Conservation (phyloP, 2,329 filamentous ascomycete species). For the Pestalotiopsis sp. region DNA sequence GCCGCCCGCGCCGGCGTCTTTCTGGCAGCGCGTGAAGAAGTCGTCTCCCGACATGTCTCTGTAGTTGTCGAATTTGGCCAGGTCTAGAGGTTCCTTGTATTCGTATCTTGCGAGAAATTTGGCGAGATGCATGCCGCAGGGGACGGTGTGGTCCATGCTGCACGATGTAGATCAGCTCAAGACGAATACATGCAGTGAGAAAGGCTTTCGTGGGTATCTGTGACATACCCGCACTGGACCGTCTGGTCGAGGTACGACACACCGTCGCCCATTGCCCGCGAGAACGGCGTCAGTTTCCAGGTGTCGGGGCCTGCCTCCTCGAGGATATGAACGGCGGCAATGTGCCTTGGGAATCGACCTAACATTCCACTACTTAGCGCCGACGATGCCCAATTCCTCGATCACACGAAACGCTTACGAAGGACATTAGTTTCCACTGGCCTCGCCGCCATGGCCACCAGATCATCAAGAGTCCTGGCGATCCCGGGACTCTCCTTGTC, state of each 20-base stretch:
- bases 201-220: no score
- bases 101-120: conserved; percentile 25
- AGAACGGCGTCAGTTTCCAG: conserved; percentile 28
- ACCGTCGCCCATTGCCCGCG: conserved; percentile 25
- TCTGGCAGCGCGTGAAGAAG: conserved; percentile 25
- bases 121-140: conserved; percentile 19
- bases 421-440: conserved; percentile 24
- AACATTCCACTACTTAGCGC: background rate
- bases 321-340: conserved; percentile 25
- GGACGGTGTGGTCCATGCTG: conserved; percentile 20
- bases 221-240: conserved; percentile 19
- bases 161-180: background rate
- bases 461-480: conserved; percentile 20
- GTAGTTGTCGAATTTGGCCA: conserved; percentile 21
- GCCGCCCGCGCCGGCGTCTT: conserved; percentile 20
- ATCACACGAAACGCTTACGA: conserved; percentile 16
- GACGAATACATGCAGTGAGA: background rate
- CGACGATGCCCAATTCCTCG: background rate
- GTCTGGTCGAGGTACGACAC: conserved; percentile 26
- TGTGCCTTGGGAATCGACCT: conserved; percentile 28
- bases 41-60: conserved; percentile 21
- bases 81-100: conserved; percentile 25
- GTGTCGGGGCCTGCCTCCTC: conserved; percentile 26
- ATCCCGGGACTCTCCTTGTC: conserved; percentile 14
- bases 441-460: conserved; percentile 18